Evolutionary conservation across 495 filamentous ascomycete species (phyloP), one percentile per base, ranked within the genome.

Genomic region (Penicillium tannophilum): DNA sequence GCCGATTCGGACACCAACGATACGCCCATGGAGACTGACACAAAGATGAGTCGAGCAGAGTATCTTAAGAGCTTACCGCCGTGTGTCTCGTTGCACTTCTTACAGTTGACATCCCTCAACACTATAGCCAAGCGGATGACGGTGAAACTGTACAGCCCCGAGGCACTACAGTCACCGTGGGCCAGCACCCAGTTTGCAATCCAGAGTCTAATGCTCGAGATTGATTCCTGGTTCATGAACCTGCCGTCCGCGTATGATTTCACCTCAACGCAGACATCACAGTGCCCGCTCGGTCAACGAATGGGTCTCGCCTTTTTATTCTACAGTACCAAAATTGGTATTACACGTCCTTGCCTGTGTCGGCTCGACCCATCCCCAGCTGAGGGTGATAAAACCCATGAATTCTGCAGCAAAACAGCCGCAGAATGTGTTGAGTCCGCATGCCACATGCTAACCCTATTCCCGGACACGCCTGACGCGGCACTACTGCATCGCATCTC

Each of bases 271-370:
- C 70, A 71, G 63, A 68, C 60, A 8, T 66, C 73, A 0, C 70
- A 73, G 36, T 69, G 63, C 41, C 66, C 65, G 14, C 43, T 69
- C 42, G 67, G 57, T 17, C 73, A 79, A 67, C 74, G 76, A 44
- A 79, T 73, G 67, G 76, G 76, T 19, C 71, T 82, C 14, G 80
- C 79, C 0, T 79, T 89, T 56, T 63, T 82, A 12, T 88, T 83
- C 59, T 77, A 84, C 65, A 83, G 83, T 56, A 81, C 79, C 10
- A 81, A 79, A 16, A 83, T 87, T n/a, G 70, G 85, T 20, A 81
- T 87, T 42, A 81, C 82, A 57, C 78, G 84, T 8, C 86, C 86
- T 0, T 87, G 83, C 58, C 77, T 88, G 10, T 86, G 82, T 62
- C 77, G 78, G 2, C 62, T 83, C 2, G 80, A 83, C n/a, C 71